Evolutionary conservation across 371 early-diverging fungal genomes (phyloP).

Genomic region (Mucor circinelloides): DNA sequence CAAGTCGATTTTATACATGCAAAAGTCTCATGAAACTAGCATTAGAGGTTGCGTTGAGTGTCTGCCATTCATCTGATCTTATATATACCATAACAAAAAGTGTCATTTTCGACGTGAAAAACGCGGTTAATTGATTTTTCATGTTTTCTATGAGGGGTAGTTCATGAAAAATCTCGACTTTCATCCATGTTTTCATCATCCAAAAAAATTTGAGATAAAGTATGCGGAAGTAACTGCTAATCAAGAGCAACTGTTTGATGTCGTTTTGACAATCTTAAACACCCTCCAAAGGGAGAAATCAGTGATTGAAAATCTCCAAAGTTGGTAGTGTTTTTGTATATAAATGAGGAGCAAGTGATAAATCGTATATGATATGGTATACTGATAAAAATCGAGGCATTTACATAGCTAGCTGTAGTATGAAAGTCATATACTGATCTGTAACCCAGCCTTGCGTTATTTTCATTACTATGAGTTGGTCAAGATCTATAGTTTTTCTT

Average conservation of each 20-base stretch:
- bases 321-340: background rate
- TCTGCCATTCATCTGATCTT: background rate
- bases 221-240: background rate
- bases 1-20: background rate
- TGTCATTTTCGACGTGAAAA: background rate
- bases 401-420: background rate
- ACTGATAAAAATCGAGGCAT: background rate
- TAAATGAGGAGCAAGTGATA: background rate
- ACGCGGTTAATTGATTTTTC: background rate
- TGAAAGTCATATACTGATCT: background rate
- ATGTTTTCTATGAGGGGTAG: background rate
- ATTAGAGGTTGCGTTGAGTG: background rate
- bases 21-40: background rate
- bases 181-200: background rate
- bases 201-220: background rate
- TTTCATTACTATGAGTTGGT: too few relatives aligned
- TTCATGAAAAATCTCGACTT: background rate
- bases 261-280: background rate
- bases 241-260: background rate
- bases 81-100: background rate
- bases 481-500: too few relatives aligned
- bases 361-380: background rate
- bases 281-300: background rate
- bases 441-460: too few relatives aligned
- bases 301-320: background rate